Percentiles rank a stretch among this genome's conserved stretches.
phyloP scores from a whole-genome alignment of 371 early-diverging fungal genomes.

The Vairimorpha necatrix region DNA sequence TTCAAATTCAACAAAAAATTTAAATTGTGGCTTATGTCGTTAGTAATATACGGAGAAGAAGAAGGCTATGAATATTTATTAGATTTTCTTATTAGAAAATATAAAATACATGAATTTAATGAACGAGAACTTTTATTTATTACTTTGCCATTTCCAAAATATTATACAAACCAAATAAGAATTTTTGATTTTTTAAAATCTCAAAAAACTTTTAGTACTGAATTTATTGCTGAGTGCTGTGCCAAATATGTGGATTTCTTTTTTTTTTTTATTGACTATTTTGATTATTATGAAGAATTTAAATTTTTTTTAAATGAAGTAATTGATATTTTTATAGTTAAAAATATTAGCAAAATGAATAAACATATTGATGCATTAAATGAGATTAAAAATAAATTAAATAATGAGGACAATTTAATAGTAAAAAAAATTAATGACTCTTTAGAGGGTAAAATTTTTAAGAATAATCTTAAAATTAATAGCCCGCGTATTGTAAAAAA shows the following conservation, averaged over 20 bases:
- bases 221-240: conserved; percentile 26
- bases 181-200: conserved; percentile 16
- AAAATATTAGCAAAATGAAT: background rate
- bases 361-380: conserved; percentile 30
- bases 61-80: conserved; percentile 36
- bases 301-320: conserved; percentile 27
- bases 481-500: background rate
- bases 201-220: conserved; percentile 18
- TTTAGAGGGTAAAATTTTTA: background rate
- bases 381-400: conserved; percentile 11
- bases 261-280: conserved; percentile 44
- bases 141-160: conserved; percentile 37
- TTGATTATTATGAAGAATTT: conserved; percentile 22
- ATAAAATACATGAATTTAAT: conserved; percentile 44
- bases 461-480: too few species aligned
- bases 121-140: conserved; percentile 45
- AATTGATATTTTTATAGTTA: conserved; percentile 1
- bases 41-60: conserved; percentile 10
- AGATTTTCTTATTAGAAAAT: conserved; percentile 53
- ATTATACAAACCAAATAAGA: background rate
- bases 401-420: conserved; percentile 25
- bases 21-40: conserved; percentile 22
- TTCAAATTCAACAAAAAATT: conserved; percentile 46
- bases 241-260: conserved; percentile 30
- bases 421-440: background rate